These are phyloP conservation scores for Cercospora zeae-maydis DNA, from an alignment of 2,329 filamentous ascomycete species.

Conservation along the genomic window DNA sequence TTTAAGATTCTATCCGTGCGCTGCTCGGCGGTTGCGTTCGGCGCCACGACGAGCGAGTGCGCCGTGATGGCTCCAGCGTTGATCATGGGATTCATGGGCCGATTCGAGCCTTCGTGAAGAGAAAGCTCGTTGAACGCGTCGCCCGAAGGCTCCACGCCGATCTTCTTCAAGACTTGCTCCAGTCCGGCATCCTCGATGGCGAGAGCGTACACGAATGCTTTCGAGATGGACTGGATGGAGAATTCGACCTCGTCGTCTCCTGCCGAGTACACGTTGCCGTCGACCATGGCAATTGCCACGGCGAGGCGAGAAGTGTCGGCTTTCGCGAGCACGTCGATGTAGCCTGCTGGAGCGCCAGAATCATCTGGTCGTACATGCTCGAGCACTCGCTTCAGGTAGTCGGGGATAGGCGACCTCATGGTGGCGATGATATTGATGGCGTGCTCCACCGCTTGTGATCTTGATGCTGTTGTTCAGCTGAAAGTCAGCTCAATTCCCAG, in stretches of 20 bases:
- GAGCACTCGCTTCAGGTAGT: constrained; percentile 25
- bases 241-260: constrained; percentile 42
- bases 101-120: constrained; percentile 22
- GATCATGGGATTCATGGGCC: constrained; percentile 26
- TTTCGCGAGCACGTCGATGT: constrained; percentile 41
- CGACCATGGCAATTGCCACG: constrained; percentile 42
- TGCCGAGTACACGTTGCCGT: constrained; percentile 41
- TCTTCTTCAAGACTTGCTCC: constrained; percentile 38
- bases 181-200: constrained; percentile 42
- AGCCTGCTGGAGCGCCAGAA: constrained; percentile 36
- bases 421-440: background rate
- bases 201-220: constrained; percentile 42
- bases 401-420: constrained; percentile 29
- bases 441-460: background rate
- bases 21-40: constrained; percentile 36
- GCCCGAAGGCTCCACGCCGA: constrained; percentile 43
- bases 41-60: constrained; percentile 24
- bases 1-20: constrained; percentile 39
- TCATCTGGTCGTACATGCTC: constrained; percentile 23
- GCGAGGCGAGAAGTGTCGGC: constrained; percentile 42
- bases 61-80: constrained; percentile 29
- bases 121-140: constrained; percentile 39
- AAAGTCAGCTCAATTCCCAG: background rate
- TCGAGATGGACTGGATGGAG: constrained; percentile 45
- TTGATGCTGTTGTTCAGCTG: background rate